Conservation (phyloP, 1,284 basidiomycete genomes). For the Meira miltonrushii region DNA sequence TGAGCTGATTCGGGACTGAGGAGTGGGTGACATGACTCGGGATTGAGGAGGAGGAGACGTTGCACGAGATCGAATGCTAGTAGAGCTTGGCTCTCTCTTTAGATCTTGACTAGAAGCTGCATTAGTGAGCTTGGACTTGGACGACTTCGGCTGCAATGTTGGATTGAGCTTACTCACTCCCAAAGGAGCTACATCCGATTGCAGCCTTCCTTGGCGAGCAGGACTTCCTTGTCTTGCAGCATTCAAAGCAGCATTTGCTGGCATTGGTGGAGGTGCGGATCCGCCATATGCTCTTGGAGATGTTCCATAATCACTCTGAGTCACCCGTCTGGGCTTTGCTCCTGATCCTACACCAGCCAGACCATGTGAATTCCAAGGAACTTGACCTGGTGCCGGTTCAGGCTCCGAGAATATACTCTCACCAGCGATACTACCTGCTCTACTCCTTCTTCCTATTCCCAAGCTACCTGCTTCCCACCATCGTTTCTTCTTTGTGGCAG, state of each 20-base stretch:
- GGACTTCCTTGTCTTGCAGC: background rate
- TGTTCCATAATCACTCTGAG: background rate
- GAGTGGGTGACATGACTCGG: background rate
- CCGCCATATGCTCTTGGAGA: slow-evolving; percentile 30
- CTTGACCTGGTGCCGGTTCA: slow-evolving; percentile 4
- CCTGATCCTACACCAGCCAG: slow-evolving; percentile 15
- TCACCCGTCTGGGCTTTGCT: background rate
- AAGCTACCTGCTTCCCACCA: slow-evolving; percentile 39
- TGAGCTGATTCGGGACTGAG: slow-evolving; percentile 13
- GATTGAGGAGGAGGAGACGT: background rate
- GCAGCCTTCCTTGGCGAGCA: background rate
- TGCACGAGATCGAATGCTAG: background rate
- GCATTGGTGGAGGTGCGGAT: background rate
- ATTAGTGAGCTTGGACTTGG: slow-evolving; percentile 16
- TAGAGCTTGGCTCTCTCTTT: background rate
- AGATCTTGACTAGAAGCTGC: slow-evolving; percentile 9
- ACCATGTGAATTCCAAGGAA: slow-evolving; percentile 6
- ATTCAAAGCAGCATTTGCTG: background rate
- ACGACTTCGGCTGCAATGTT: background rate
- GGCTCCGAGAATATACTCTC: slow-evolving; percentile 41
- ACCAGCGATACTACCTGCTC: slow-evolving; percentile 35
- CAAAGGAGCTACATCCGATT: slow-evolving; percentile 3
- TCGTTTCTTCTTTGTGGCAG: slow-evolving; percentile 19
- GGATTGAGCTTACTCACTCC: slow-evolving; percentile 2
- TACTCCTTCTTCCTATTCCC: slow-evolving; percentile 18